Evolutionary conservation across 495 filamentous ascomycete genomes (phyloP).

Genomic region (Trichocladium antarcticum): DNA sequence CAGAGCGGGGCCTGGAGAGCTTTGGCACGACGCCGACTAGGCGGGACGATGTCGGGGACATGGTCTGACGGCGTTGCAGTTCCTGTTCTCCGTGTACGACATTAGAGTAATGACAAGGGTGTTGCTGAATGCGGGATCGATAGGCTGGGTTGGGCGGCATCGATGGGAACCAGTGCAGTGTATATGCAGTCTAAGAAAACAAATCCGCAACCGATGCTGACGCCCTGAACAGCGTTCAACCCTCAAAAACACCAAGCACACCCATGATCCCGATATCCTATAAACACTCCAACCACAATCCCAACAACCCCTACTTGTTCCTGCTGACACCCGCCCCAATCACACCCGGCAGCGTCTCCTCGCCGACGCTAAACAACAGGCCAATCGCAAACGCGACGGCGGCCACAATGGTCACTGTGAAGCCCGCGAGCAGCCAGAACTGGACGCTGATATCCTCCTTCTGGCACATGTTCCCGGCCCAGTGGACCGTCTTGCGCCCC

Average conservation of each 20-base stretch:
- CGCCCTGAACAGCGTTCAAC: background rate
- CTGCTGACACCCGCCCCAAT: constrained; percentile 74
- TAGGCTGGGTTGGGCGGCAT: no score
- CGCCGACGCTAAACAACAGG: constrained; percentile 66
- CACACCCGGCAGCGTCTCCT: constrained; percentile 70
- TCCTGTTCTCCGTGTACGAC: no score
- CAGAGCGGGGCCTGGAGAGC: constrained; percentile 48
- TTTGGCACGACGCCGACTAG: constrained; percentile 50
- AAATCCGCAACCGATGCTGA: background rate
- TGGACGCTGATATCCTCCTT: constrained; percentile 80
- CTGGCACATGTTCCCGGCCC: constrained; percentile 80
- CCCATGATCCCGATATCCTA: background rate
- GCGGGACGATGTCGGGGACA: constrained; percentile 22
- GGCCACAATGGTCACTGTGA: constrained; percentile 52
- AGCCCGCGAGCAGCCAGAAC: constrained; percentile 73
- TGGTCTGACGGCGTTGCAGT: background rate
- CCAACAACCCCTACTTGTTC: constrained; percentile 1
- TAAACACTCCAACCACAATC: background rate
- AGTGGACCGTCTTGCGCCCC: constrained; percentile 36
- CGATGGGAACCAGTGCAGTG: background rate
- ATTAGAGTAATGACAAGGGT: background rate
- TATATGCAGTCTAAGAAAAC: background rate
- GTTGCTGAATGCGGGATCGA: background rate
- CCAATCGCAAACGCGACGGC: constrained; percentile 56
- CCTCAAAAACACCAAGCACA: background rate